Evolutionary conservation across 148 eudicot species (phyloP).

Genomic region (Nepenthes gracilis): DNA sequence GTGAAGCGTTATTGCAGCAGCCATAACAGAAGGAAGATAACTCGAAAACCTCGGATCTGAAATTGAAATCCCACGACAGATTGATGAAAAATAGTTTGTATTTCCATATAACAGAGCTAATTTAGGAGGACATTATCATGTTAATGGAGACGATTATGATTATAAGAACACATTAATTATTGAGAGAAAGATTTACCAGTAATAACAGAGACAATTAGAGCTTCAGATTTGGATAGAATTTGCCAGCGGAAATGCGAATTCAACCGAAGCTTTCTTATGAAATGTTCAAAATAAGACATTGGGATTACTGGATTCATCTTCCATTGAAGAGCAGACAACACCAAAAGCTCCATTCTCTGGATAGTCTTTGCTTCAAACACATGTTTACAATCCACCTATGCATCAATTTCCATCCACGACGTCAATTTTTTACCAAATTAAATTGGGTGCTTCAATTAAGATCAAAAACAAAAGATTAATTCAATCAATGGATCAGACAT

Average conservation of each 20-base stretch:
- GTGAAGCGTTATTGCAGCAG: constrained; percentile 48
- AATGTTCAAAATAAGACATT: constrained; percentile 52
- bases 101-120: not conserved
- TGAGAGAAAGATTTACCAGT: constrained; percentile 23
- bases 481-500: constrained; percentile 10
- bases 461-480: not conserved
- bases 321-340: constrained; percentile 74
- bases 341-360: constrained; percentile 78
- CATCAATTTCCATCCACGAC: constrained; percentile 3
- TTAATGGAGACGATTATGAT: not conserved
- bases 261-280: constrained; percentile 39
- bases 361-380: constrained; percentile 67
- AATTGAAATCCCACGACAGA: not conserved
- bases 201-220: constrained; percentile 33
- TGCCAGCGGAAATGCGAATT: constrained; percentile 32
- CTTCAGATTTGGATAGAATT: constrained; percentile 40
- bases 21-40: constrained; percentile 60
- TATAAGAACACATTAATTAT: too few relatives aligned
- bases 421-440: not conserved
- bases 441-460: too few relatives aligned
- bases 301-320: constrained; percentile 81
- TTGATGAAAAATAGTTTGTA: not conserved
- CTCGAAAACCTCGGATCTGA: constrained; percentile 48
- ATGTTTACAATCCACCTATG: constrained; percentile 50
- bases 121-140: not conserved